Percentiles rank a stretch among this genome's conserved stretches.
Conservation (phyloP, 73 alveolate genomes). For the Paramecium octaurelia region DNA sequence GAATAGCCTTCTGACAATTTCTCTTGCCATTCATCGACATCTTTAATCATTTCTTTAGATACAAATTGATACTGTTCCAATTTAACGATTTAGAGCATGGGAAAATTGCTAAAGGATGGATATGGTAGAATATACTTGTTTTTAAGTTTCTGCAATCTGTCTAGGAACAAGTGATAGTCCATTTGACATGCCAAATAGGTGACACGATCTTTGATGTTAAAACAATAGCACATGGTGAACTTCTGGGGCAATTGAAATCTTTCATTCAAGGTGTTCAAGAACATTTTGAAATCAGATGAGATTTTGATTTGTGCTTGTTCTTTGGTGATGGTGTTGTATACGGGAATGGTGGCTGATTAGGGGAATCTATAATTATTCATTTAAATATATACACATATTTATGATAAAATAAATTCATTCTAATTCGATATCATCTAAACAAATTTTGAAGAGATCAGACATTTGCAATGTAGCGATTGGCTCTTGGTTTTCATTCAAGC, state of each 20-base stretch:
- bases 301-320: neutral
- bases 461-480: neutral
- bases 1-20: neutral
- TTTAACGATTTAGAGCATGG: neutral
- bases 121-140: neutral
- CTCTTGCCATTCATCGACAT: neutral
- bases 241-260: neutral
- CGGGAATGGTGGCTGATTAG: neutral
- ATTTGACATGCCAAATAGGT: neutral
- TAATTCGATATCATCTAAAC: conserved; percentile 25
- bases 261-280: neutral
- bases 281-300: neutral
- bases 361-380: neutral
- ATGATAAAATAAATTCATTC: neutral
- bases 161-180: neutral
- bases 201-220: neutral
- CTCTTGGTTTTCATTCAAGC: neutral
- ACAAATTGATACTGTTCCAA: neutral
- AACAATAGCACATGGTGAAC: neutral
- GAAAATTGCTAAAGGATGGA: neutral
- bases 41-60: neutral
- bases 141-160: neutral
- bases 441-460: conserved; percentile 32
- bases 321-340: neutral
- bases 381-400: neutral